Conservation (phyloP, 2,329 filamentous ascomycete species). For the Leptographium galeiforme region DNA sequence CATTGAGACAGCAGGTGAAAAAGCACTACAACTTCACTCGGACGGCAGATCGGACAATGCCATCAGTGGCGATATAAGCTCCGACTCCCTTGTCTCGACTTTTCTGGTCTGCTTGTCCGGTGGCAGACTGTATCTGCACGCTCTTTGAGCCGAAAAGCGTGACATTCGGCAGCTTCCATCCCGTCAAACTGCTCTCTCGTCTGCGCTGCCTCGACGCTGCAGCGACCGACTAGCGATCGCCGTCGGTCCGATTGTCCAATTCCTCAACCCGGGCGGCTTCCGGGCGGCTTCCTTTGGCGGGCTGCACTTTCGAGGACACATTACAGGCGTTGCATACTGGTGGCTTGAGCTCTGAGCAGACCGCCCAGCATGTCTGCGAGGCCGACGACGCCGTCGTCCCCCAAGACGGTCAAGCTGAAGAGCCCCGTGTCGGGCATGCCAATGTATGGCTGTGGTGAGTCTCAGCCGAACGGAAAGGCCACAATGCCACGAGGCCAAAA, state of each 20-base stretch:
- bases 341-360: background rate
- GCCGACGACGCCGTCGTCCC: conserved; percentile 36
- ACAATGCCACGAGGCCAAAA: background rate
- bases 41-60: background rate
- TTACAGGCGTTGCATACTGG: background rate
- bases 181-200: no score
- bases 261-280: no score
- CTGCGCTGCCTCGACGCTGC: no score
- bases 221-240: no score
- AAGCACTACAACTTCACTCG: background rate
- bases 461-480: no score
- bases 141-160: no score
- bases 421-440: conserved; percentile 43
- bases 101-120: no score
- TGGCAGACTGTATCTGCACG: no score
- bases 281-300: no score
- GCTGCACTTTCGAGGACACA: background rate
- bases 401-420: conserved; percentile 47
- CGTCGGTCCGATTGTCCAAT: no score
- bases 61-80: background rate
- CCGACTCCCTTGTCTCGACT: no score
- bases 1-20: conserved; percentile 4
- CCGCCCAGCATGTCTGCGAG: conserved; percentile 27
- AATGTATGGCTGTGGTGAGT: conserved; percentile 50
- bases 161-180: no score